Evolutionary conservation across 371 early-diverging fungal genomes (phyloP).

Genomic region (Mortierella sp.): DNA sequence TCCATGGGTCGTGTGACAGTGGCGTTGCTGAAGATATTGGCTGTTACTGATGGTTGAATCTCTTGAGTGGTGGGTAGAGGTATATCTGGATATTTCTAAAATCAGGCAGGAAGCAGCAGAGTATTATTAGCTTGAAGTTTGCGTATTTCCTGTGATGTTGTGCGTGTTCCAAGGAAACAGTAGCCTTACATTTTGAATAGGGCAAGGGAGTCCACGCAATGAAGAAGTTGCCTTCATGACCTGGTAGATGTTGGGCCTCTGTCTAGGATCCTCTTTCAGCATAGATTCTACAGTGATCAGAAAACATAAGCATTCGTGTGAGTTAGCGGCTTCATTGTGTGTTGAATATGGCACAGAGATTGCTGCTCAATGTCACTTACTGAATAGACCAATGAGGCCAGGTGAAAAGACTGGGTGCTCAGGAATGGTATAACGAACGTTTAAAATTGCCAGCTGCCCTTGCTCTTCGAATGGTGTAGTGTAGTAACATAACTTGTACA

Average conservation of each 20-base stretch:
- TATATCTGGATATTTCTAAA: slow-evolving; percentile 56
- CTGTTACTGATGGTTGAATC: slow-evolving; percentile 42
- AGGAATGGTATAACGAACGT: slow-evolving; percentile 88
- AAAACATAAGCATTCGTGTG: background rate
- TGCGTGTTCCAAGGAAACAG: background rate
- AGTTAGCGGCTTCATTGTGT: background rate
- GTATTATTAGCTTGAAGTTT: background rate
- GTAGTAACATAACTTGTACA: slow-evolving; percentile 88
- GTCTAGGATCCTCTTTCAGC: slow-evolving; percentile 80
- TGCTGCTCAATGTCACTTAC: slow-evolving; percentile 36
- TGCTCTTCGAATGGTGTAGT: slow-evolving; percentile 95
- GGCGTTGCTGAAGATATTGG: slow-evolving; percentile 60
- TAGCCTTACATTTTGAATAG: slow-evolving; percentile 66
- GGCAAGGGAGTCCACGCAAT: slow-evolving; percentile 77
- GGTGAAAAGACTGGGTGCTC: slow-evolving; percentile 76
- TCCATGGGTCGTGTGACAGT: slow-evolving; percentile 56
- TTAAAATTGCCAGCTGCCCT: slow-evolving; percentile 88
- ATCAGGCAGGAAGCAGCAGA: slow-evolving; percentile 13
- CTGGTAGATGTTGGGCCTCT: slow-evolving; percentile 85
- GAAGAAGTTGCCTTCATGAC: slow-evolving; percentile 74
- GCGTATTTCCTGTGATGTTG: background rate
- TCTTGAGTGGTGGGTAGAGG: slow-evolving; percentile 26
- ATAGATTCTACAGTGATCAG: slow-evolving; percentile 58
- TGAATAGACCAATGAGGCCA: slow-evolving; percentile 73
- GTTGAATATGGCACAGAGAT: background rate